Base-by-base conservation (phyloP, 441 rosid genomes). In the Capsella rubella region DNA sequence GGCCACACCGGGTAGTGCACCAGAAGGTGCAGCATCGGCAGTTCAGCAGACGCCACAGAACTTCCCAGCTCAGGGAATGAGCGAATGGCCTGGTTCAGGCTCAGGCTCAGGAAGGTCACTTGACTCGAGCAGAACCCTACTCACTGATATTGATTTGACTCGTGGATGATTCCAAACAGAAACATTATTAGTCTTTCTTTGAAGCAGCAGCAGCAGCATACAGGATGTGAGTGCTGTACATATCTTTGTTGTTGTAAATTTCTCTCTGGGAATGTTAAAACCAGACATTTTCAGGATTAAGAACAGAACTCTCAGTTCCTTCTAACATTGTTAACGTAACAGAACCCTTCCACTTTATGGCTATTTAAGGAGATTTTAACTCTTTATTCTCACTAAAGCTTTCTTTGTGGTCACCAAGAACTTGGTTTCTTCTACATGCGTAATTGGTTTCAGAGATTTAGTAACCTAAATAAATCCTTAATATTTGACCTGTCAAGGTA, bases 71-170 rank as follows among this genome's bases (percentile, higher is more conserved):
- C 72, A 92, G 8, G 52, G 84, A 27, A 66, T 81, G 72, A 83
- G 81, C 5, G 77, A 71, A 16, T 95, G 99, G 98, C 82, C 89
- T 0, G 88, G 82, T 59, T 81, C 88, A 27, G 88, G 84, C 11
- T 21, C 73, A 69, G 73, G 73, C 6, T 39, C 81, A 62, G 77
- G 77, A 12, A 77, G 76, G 67, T 66, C 77, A 18, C 80, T 81
- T 67, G 96, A 92, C 77, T 67, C 82, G 18, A 76, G 79, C 84
- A 90, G 93, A 81, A 88, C 82, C 73, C 89, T 87, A 47, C 97
- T 86, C 82, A 81, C 79, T 13, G 97, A 86, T 78, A 91, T 92
- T 74, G 97, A 92, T 86, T 85, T 95, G 90, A 93, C 83, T 14
- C 87, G 89, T 16, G 97, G 99, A 79, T 95, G 87, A 92, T 73